Base-by-base conservation (phyloP, 768 basidiomycete genomes). In the Tremella fuciformis region DNA sequence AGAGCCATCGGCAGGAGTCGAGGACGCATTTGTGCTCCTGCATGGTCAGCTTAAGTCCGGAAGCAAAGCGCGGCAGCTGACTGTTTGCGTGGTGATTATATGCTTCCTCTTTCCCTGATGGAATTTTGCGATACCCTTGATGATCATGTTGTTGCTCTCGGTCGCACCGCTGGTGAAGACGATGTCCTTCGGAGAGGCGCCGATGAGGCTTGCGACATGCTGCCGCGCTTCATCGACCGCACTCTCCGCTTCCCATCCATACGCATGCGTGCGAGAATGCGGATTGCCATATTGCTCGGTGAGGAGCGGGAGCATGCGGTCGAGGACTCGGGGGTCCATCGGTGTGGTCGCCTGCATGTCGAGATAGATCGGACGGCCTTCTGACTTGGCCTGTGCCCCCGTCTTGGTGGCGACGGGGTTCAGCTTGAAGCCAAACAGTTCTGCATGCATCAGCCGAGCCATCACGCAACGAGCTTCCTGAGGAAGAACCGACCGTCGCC, bases 331-430 rank as follows among this genome's bases (percentile, higher is more conserved):
- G 25, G 96, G 96, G 76, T 99, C 96, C 55, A 96, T 85, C 18
- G 96, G 96, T 22, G 96, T 98, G 1, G 96, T 99, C 4, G 96
- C 96, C 84, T 96, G 93, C 89, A 94, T 88, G 78, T 99, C 96
- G 49, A 99, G 84, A 78, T 99, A 99, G 64, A 99, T 97, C 16
- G 96, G 92, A 26, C 91, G 83, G 37, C 74, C 68, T 22, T 68
- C 62, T 8, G 59, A 66, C 55, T 73, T 76, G n/a, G 70, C 68
- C 22, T 72, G 63, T 1, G 69, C 71, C 7, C 75, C 73, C 0
- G 71, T 73, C 41, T 70, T 69, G n/a, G 73, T 74, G 18, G 65
- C 64, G 19, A 73, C 67, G 0, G 66, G 66, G 50, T 67, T 75
- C 13, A 76, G 50, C 58, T 75, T 74, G 71, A 76, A 76, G 8